Conservation (phyloP, 257 asterid species). For the Solanum peruvianum region DNA sequence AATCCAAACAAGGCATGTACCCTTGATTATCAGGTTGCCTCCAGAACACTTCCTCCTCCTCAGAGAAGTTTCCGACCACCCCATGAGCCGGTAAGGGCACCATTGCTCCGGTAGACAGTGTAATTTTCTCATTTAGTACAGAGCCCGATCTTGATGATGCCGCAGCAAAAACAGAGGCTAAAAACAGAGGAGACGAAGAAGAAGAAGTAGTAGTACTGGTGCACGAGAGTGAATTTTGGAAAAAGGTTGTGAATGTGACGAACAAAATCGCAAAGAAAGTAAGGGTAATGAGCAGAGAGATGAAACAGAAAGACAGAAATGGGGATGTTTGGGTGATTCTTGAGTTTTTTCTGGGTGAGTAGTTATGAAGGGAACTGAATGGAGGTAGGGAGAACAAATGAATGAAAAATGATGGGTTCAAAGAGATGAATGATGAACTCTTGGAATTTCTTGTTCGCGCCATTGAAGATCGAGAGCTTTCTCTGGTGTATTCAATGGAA, state of each 20-base stretch:
- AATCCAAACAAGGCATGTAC: constrained; percentile 42
- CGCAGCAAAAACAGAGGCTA: constrained; percentile 10
- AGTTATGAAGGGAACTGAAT: constrained; percentile 2
- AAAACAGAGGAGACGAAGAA: not conserved
- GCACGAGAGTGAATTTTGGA: constrained; percentile 20
- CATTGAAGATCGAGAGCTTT: not conserved
- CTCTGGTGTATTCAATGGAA: not conserved
- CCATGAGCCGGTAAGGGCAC: constrained; percentile 38
- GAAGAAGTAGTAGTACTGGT: constrained; percentile 7
- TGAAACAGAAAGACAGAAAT: constrained; percentile 7
- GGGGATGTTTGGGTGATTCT: constrained; percentile 15
- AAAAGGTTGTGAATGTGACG: constrained; percentile 19
- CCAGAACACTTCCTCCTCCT: constrained; percentile 45
- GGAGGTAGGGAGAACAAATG: constrained; percentile 21
- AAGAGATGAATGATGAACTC: constrained; percentile 28
- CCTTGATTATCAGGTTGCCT: constrained; percentile 45
- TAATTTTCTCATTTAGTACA: not conserved
- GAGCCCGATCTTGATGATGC: not conserved
- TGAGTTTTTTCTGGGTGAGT: constrained; percentile 24
- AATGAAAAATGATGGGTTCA: constrained; percentile 23
- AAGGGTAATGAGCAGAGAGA: constrained; percentile 22
- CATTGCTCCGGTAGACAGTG: constrained; percentile 20
- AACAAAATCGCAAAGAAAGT: constrained; percentile 23
- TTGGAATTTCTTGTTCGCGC: constrained; percentile 15
- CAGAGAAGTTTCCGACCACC: constrained; percentile 16